Conservation (phyloP, 2,329 filamentous ascomycete genomes). For the Pseudogymnoascus sp. region DNA sequence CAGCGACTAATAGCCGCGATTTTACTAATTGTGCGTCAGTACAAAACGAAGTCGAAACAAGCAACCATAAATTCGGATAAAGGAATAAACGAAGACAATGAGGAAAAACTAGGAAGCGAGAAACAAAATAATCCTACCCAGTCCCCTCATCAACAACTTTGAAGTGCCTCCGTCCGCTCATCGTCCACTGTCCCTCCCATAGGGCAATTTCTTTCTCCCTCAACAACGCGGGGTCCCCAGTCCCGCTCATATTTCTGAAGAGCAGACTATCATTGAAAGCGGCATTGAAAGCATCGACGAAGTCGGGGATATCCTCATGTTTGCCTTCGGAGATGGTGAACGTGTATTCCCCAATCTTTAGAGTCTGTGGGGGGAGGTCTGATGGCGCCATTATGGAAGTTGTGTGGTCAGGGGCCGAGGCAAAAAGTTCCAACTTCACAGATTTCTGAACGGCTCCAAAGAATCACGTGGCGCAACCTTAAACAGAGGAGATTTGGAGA, state of each 20-base stretch:
- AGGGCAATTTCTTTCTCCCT: not conserved
- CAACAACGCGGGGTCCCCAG: not conserved
- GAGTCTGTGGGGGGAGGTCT: not conserved
- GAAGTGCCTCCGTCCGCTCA: not conserved
- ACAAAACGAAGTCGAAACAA: not conserved
- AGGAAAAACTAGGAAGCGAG: not conserved
- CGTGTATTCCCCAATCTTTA: not conserved
- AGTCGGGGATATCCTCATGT: not conserved
- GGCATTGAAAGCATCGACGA: not conserved
- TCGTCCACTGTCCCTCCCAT: not conserved
- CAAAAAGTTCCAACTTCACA: not conserved
- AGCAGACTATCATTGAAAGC: conserved; percentile 15
- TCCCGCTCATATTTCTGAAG: not conserved
- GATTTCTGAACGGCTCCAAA: not conserved
- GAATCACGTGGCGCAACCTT: not conserved
- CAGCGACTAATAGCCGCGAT: conserved; percentile 29
- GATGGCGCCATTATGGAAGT: not conserved
- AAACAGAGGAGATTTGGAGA: not conserved
- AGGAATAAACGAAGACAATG: conserved; percentile 12
- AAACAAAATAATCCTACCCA: conserved; percentile 4
- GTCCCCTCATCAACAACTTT: not conserved
- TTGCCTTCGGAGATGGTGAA: not conserved
- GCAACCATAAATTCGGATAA: not conserved
- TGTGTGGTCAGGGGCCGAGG: not conserved
- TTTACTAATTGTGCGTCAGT: conserved; percentile 14